phyloP scores from a whole-genome alignment of 169 alveolate genomes.

The Babesia ovata region DNA sequence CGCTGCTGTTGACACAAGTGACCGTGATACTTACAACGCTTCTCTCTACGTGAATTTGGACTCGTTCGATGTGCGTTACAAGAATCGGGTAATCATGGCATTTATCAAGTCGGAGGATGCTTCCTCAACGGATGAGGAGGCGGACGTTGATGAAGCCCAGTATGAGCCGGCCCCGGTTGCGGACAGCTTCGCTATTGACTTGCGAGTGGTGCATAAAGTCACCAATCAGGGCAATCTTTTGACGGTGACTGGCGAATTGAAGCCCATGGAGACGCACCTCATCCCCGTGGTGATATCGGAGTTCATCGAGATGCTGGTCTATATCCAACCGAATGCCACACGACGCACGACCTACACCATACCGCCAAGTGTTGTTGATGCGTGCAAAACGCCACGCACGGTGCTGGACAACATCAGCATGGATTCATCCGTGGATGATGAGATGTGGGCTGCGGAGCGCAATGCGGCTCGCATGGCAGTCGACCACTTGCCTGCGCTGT shows the following conservation, averaged over 20 bases:
- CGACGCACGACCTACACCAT: neutral
- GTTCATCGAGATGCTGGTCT: constrained; percentile 35
- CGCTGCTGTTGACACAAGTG: constrained; percentile 59
- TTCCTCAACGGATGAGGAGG: neutral
- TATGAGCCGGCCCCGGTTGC: neutral
- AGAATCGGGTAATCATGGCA: constrained; percentile 34
- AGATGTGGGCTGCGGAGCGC: constrained; percentile 26
- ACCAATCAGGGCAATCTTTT: constrained; percentile 56
- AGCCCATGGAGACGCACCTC: constrained; percentile 60
- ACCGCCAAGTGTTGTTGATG: constrained; percentile 5
- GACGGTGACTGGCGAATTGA: constrained; percentile 52
- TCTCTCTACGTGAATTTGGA: constrained; percentile 51
- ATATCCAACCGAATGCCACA: constrained; percentile 6
- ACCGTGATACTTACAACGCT: constrained; percentile 63
- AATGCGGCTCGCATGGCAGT: constrained; percentile 28
- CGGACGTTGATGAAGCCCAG: neutral
- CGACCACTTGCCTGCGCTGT: constrained; percentile 33
- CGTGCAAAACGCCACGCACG: neutral
- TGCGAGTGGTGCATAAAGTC: constrained; percentile 50
- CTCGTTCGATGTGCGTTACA: constrained; percentile 48
- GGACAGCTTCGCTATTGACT: constrained; percentile 34
- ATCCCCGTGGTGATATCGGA: constrained; percentile 63
- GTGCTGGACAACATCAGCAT: constrained; percentile 1
- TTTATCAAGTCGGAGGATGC: constrained; percentile 24
- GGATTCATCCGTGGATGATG: constrained; percentile 23